A percentile compares a stretch with the other conserved stretches of the same genome.
These are phyloP conservation scores for Medicago truncatula DNA, from an alignment of 306 rosid species.

Conservation along the genomic window MtrunA17r5.0-ANR NC_053048.1:46647501-46648000, in stretches of 20 bases:
- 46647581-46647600: constrained; percentile 33
- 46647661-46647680: constrained; percentile 94
- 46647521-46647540: constrained; percentile 98
- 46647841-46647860: constrained; percentile 12
- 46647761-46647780: constrained; percentile 98
- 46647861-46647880: constrained; percentile 14
- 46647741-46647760: constrained; percentile 99
- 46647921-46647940: constrained; percentile 20
- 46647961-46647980: constrained; percentile 47
- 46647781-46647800: constrained; percentile 66
- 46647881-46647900: constrained; percentile 15
- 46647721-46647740: constrained; percentile 96
- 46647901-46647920: background rate
- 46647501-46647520: constrained; percentile 99
- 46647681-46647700: constrained; percentile 96
- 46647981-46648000: constrained; percentile 80
- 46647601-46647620: constrained; percentile 40
- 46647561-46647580: constrained; percentile 31
- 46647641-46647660: constrained; percentile 98
- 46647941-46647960: background rate
- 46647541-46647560: constrained; percentile 32
- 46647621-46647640: constrained; percentile 98
- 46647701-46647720: constrained; percentile 84
- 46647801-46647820: constrained; percentile 26
- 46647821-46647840: constrained; percentile 37